Evolutionary conservation across 2,329 filamentous ascomycete genomes (phyloP).

Genomic region (Ophiocordyceps unilateralis): DNA sequence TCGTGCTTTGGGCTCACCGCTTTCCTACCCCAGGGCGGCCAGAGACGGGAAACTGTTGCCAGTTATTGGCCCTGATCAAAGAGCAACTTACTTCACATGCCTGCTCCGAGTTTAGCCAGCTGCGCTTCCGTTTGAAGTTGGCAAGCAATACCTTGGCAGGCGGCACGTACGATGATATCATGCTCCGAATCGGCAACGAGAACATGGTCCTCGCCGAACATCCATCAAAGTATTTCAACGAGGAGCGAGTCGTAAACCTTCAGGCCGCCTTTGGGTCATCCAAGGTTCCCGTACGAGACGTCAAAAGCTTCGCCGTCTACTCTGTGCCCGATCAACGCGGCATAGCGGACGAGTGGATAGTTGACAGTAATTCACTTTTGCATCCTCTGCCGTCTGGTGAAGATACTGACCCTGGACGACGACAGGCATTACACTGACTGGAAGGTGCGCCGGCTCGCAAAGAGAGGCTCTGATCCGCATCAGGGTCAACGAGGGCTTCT

Average conservation of each 20-base stretch:
- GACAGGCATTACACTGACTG: background rate
- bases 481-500: background rate
- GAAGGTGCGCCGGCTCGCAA: background rate
- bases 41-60: background rate
- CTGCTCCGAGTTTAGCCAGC: background rate
- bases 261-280: background rate
- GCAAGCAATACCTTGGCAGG: background rate
- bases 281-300: background rate
- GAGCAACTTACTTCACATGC: background rate
- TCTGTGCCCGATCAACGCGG: background rate
- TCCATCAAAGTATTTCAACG: background rate
- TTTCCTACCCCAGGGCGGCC: background rate
- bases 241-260: background rate
- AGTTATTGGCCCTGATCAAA: background rate
- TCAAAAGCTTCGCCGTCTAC: background rate
- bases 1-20: background rate
- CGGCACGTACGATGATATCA: background rate
- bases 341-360: background rate
- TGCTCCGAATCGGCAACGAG: background rate
- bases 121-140: background rate
- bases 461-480: background rate
- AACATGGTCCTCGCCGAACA: background rate
- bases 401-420: background rate
- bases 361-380: background rate
- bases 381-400: background rate